Evolutionary conservation across 2,329 filamentous ascomycete species (phyloP).

Genomic region (Paecilomyces variotii): DNA sequence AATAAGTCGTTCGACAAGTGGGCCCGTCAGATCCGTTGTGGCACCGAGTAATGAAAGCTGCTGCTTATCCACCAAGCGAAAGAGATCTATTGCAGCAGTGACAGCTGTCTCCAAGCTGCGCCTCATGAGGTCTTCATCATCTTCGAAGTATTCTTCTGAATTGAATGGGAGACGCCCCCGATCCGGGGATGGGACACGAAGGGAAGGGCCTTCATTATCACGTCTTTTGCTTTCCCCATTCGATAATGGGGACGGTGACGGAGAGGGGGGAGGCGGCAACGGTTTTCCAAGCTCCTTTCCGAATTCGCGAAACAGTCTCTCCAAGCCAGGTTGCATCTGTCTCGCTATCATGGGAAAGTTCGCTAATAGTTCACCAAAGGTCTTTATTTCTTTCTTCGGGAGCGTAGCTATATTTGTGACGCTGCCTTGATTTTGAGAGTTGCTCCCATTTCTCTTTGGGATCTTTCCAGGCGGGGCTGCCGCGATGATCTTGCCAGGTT

Average conservation of each 20-base stretch:
- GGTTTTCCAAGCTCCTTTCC: constrained; percentile 76
- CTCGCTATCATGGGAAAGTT: constrained; percentile 92
- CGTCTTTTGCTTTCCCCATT: constrained; percentile 44
- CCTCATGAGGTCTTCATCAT: constrained; percentile 87
- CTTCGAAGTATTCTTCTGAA: constrained; percentile 67
- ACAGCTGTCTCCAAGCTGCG: constrained; percentile 85
- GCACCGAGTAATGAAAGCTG: constrained; percentile 85
- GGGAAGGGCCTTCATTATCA: constrained; percentile 14
- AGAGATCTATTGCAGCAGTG: constrained; percentile 87
- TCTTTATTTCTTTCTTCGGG: constrained; percentile 83
- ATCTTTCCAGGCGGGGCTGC: constrained; percentile 49
- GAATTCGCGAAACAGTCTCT: constrained; percentile 86
- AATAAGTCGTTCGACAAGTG: constrained; percentile 85
- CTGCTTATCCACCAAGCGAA: constrained; percentile 91
- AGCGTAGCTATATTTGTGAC: constrained; percentile 26
- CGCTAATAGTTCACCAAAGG: constrained; percentile 80
- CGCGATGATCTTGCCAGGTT: constrained; percentile 63
- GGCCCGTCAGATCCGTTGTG: constrained; percentile 87
- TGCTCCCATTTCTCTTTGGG: constrained; percentile 16
- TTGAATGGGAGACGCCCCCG: constrained; percentile 41
- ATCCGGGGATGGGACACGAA: constrained; percentile 17
- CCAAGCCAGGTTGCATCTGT: constrained; percentile 89
- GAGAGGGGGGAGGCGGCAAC: constrained; percentile 60
- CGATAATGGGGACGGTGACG: constrained; percentile 43
- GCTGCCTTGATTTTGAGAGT: constrained; percentile 17